Percentiles rank a stretch among this genome's conserved stretches.
phyloP scores from a whole-genome alignment of 2,329 filamentous ascomycete genomes.

The Aspergillus bombycis region DNA sequence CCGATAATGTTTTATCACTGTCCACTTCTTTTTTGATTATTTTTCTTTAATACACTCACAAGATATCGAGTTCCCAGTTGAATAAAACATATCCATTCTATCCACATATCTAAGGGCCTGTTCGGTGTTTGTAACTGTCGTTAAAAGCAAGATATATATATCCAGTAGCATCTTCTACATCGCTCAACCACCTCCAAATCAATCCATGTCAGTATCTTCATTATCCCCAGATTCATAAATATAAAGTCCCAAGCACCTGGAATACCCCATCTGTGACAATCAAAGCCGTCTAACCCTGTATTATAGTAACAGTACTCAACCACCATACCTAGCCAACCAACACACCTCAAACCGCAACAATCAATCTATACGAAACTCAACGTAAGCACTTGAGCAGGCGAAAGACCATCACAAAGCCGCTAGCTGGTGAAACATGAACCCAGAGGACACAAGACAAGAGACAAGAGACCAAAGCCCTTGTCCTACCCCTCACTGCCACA shows the following conservation, averaged over 20 bases:
- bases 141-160: no score
- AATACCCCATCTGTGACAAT: not conserved
- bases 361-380: not conserved
- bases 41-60: no score
- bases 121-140: no score
- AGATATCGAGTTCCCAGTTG: no score
- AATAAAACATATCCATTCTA: no score
- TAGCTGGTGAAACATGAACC: not conserved
- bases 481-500: not conserved
- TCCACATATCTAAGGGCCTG: no score
- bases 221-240: not conserved
- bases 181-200: no score
- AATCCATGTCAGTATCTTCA: no score
- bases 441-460: not conserved
- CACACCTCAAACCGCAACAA: not conserved
- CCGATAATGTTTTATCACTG: no score
- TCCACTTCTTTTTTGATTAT: rapidly evolving
- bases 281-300: no score
- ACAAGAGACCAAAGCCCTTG: not conserved
- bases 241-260: not conserved
- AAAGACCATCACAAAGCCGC: not conserved
- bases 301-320: no score
- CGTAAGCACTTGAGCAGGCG: not conserved
- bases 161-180: no score
- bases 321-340: not conserved